These are phyloP conservation scores for Suillus fuscotomentosus DNA, from an alignment of 768 basidiomycete species.

Conservation along the genomic window DNA sequence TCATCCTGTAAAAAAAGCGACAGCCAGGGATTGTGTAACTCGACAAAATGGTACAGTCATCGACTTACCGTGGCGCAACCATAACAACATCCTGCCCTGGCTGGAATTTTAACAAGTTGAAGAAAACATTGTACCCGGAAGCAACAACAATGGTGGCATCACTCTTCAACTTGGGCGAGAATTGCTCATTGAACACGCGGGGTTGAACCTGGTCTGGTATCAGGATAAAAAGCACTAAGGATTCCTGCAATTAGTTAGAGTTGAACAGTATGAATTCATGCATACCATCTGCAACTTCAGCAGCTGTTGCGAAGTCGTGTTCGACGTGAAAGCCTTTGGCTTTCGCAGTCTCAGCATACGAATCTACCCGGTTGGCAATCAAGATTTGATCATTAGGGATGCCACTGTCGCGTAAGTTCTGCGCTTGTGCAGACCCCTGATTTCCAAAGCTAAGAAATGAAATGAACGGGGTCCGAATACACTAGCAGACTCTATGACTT, in stretches of 20 bases:
- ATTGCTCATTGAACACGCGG: conserved; percentile 54
- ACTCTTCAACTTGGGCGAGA: conserved; percentile 50
- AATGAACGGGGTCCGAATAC: conserved; percentile 2
- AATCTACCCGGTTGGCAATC: conserved; percentile 56
- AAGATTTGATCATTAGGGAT: conserved; percentile 60
- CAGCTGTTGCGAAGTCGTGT: conserved; percentile 55
- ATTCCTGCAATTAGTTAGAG: conserved; percentile 1
- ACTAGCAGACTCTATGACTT: conserved; percentile 9
- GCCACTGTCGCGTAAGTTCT: conserved; percentile 63
- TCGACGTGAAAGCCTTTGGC: conserved; percentile 57
- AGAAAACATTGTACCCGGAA: conserved; percentile 67
- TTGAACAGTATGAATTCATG: not conserved
- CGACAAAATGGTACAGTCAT: conserved; percentile 1
- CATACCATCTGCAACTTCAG: conserved; percentile 53
- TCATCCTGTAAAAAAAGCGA: conserved; percentile 46
- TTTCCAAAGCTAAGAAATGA: conserved; percentile 50
- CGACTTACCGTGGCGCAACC: conserved; percentile 57
- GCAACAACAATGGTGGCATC: conserved; percentile 53
- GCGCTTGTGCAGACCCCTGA: conserved; percentile 65
- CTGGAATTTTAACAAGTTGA: conserved; percentile 53
- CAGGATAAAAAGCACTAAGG: conserved; percentile 55
- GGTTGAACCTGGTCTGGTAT: conserved; percentile 68
- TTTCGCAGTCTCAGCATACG: conserved; percentile 56
- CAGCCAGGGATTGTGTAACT: not conserved
- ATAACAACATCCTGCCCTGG: conserved; percentile 58